phyloP scores from a whole-genome alignment of 73 alveolate genomes.

The Paramecium caudatum region DNA sequence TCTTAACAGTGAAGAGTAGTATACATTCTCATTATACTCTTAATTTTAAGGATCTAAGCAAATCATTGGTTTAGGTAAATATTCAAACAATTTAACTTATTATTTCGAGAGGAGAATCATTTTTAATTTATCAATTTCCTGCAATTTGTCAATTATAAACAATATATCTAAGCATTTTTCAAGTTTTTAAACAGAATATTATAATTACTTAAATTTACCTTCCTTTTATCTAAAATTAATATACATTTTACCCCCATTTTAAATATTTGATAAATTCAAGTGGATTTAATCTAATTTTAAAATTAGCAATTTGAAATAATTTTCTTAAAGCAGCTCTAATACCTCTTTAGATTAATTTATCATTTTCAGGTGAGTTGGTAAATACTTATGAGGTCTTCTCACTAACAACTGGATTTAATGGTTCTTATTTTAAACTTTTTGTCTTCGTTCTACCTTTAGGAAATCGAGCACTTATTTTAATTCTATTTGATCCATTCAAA shows the following conservation, averaged over 20 bases:
- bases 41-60: neutral
- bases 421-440: neutral
- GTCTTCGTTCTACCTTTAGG: slow-evolving; percentile 9
- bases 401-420: neutral
- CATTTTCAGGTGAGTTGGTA: slow-evolving; percentile 44
- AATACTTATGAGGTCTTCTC: neutral
- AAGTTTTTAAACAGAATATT: slow-evolving; percentile 40
- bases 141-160: slow-evolving; percentile 63
- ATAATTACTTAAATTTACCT: slow-evolving; percentile 1
- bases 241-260: slow-evolving; percentile 9
- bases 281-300: neutral
- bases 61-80: slow-evolving; percentile 70
- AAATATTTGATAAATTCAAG: neutral
- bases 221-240: slow-evolving; percentile 8
- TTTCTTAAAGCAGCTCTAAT: neutral
- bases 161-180: slow-evolving; percentile 66
- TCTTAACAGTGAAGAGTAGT: slow-evolving; percentile 25
- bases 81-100: slow-evolving; percentile 66
- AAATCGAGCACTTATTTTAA: neutral
- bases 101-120: slow-evolving; percentile 44
- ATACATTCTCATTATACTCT: neutral
- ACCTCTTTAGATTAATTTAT: neutral
- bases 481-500: neutral
- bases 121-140: slow-evolving; percentile 74
- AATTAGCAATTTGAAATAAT: neutral